phyloP scores from a whole-genome alignment of 78 protist species.

The Dictyostelium brefeldianum region DNA sequence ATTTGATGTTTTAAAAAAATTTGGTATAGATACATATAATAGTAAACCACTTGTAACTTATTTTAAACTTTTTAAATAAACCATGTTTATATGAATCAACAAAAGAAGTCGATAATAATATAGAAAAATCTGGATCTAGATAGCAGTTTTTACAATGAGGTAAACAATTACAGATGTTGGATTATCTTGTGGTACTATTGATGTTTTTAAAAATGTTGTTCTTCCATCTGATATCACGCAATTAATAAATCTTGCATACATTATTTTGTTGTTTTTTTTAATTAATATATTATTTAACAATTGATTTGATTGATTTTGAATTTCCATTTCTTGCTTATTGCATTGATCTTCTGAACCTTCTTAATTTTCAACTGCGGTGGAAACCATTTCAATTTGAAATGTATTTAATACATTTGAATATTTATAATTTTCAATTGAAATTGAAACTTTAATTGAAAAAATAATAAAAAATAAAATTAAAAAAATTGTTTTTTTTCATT shows the following conservation, averaged over 20 bases:
- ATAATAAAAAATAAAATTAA: no score
- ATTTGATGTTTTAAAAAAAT: no score
- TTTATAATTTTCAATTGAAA: not conserved
- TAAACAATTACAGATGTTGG: not conserved
- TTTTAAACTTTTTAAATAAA: no score
- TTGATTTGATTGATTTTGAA: not conserved
- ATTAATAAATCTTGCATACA: not conserved
- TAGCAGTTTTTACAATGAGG: not conserved
- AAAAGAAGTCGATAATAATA: not conserved
- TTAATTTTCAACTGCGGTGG: not conserved
- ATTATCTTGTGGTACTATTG: not conserved
- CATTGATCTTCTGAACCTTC: not conserved
- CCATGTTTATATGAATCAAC: no score
- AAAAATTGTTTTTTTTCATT: no score
- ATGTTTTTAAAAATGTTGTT: not conserved
- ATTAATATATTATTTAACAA: not conserved
- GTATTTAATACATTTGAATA: not conserved
- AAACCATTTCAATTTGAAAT: not conserved
- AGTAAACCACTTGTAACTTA: no score
- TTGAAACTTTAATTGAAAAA: slow-evolving; percentile 3
- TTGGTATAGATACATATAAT: no score
- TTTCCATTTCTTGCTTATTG: not conserved
- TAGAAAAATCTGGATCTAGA: slow-evolving; percentile 2
- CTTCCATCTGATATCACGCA: not conserved
- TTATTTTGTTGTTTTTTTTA: not conserved